phyloP scores from a whole-genome alignment of 1,284 basidiomycete species.

The Lentinula novae-zelandiae region DNA sequence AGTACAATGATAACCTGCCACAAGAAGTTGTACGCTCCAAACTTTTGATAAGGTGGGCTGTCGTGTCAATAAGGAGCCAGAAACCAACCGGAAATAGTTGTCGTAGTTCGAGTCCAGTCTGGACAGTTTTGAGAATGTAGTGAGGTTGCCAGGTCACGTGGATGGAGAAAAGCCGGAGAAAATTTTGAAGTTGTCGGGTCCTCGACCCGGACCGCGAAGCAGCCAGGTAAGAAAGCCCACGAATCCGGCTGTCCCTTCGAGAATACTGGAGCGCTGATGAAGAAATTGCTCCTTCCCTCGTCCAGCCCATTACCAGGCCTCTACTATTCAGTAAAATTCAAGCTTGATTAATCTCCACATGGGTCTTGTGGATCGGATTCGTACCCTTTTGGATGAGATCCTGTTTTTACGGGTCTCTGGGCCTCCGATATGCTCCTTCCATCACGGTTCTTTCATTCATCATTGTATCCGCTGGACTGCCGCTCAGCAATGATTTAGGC shows the following conservation, averaged over 20 bases:
- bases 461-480: not conserved
- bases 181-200: not conserved
- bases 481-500: not conserved
- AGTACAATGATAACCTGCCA: not conserved
- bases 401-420: not conserved
- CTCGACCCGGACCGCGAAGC: not conserved
- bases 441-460: not conserved
- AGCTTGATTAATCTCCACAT: not conserved
- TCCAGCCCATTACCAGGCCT: not conserved
- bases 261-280: not conserved
- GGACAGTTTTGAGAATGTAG: not conserved
- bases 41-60: not conserved
- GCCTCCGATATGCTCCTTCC: not conserved
- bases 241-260: not conserved
- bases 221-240: not conserved
- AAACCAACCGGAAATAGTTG: not conserved
- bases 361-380: not conserved
- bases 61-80: not conserved
- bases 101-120: not conserved
- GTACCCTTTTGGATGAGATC: not conserved
- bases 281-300: not conserved
- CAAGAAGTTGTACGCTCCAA: not conserved
- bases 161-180: not conserved
- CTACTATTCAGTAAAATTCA: not conserved
- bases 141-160: no score